Evolutionary conservation across 805 yeast species (phyloP).

Genomic region (Wickerhamomyces sydowiorum): DNA sequence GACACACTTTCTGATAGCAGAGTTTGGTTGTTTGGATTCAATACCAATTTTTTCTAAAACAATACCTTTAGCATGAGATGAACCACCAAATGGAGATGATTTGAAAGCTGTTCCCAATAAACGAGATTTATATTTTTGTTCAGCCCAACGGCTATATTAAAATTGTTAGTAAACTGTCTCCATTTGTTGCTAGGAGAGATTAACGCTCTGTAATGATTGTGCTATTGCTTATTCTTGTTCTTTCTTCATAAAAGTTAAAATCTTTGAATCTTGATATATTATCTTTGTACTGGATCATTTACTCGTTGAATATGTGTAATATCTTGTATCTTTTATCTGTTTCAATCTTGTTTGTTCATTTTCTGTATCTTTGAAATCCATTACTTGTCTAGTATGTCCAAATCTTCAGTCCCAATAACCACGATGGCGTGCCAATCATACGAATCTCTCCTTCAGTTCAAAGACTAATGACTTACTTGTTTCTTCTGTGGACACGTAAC

Average conservation of each 20-base stretch:
- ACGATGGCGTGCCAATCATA: no score
- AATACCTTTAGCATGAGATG: conserved; percentile 99
- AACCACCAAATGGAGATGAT: conserved; percentile 99
- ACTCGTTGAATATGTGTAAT: not conserved
- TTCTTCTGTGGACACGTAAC: conserved; percentile 99
- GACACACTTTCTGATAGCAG: conserved; percentile 99
- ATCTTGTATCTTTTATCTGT: not conserved
- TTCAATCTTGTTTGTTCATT: not conserved
- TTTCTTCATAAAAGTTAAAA: no score
- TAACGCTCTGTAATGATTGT: no score
- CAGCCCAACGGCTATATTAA: conserved; percentile 92
- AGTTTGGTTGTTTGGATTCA: conserved; percentile 99
- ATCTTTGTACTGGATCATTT: not conserved
- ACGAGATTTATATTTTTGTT: conserved; percentile 96
- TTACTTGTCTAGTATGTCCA: not conserved
- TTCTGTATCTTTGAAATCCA: not conserved
- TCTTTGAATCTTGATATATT: not conserved
- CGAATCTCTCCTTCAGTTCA: not conserved
- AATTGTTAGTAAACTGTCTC: conserved; percentile 15
- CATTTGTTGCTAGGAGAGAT: not conserved
- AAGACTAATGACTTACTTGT: conserved; percentile 51
- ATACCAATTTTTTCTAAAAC: conserved; percentile 99
- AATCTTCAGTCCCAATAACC: no score
- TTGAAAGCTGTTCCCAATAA: conserved; percentile 99
- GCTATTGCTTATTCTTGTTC: no score